Conservation (phyloP, 768 basidiomycete species). For the Phaeolepiota aurea region DNA sequence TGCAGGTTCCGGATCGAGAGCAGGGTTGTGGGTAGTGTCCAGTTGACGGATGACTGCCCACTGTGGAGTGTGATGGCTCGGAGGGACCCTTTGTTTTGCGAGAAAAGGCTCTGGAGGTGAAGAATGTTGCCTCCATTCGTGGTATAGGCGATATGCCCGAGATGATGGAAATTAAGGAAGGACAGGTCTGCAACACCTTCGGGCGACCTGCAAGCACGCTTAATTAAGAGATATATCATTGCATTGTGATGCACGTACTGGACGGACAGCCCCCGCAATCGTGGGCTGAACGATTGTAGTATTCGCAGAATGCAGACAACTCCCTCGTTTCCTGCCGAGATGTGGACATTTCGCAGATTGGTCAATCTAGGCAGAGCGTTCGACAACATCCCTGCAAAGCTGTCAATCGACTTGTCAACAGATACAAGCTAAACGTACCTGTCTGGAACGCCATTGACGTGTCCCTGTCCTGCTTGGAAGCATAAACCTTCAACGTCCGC, state of each 20-base stretch:
- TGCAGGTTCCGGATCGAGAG: conserved; percentile 59
- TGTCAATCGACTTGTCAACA: conserved; percentile 1
- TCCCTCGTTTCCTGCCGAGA: conserved; percentile 47
- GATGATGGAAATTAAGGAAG: conserved; percentile 41
- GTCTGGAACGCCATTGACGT: conserved; percentile 57
- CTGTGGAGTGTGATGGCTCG: conserved; percentile 49
- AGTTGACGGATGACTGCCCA: conserved; percentile 36
- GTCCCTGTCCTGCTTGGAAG: conserved; percentile 36
- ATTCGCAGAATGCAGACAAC: conserved; percentile 44
- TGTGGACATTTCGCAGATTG: conserved; percentile 52
- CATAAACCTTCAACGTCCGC: conserved; percentile 50
- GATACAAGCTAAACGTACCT: conserved; percentile 26
- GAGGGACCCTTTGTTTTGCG: conserved; percentile 43
- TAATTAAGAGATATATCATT: background rate
- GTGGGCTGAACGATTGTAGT: conserved; percentile 41
- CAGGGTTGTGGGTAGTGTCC: conserved; percentile 46
- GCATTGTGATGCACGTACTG: conserved; percentile 35
- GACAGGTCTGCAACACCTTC: conserved; percentile 36
- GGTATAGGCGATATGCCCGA: conserved; percentile 51
- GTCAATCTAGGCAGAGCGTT: conserved; percentile 58
- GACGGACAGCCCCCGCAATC: conserved; percentile 49
- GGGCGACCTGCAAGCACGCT: conserved; percentile 22
- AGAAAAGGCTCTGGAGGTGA: conserved; percentile 36
- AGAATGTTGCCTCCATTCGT: conserved; percentile 32
- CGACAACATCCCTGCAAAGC: conserved; percentile 48